Conservation (phyloP, 495 filamentous ascomycete species). For the Talaromyces nanjingensis region DNA sequence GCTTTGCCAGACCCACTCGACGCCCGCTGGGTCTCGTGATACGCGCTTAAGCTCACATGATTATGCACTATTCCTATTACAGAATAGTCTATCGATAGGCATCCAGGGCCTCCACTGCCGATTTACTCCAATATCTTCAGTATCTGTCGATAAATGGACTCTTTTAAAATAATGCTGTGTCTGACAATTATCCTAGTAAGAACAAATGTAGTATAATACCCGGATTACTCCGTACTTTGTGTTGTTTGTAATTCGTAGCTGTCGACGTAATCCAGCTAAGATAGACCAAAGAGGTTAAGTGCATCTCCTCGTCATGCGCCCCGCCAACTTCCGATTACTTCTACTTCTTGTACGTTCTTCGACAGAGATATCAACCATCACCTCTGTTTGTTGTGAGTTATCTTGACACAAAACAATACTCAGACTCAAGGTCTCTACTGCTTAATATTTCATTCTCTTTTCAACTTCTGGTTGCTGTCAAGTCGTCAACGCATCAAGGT, state of each 20-base stretch:
- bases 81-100: background rate
- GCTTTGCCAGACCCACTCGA: background rate
- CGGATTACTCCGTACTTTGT: background rate
- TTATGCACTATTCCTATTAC: background rate
- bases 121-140: background rate
- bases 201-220: background rate
- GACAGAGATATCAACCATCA: background rate
- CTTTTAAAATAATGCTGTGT: background rate
- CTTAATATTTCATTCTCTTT: background rate
- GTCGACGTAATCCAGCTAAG: background rate
- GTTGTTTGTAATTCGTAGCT: background rate
- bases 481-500: background rate
- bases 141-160: background rate
- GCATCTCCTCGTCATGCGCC: constrained; percentile 4
- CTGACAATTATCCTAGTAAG: background rate
- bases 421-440: background rate
- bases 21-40: background rate
- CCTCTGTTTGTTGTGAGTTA: background rate
- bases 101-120: background rate
- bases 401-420: background rate
- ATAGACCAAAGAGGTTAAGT: background rate
- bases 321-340: background rate
- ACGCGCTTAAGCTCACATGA: constrained; percentile 1
- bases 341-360: background rate
- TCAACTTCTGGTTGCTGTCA: background rate